Base-by-base conservation (phyloP, 352 stramenopile genomes). In the Phytophthora europaea region DNA sequence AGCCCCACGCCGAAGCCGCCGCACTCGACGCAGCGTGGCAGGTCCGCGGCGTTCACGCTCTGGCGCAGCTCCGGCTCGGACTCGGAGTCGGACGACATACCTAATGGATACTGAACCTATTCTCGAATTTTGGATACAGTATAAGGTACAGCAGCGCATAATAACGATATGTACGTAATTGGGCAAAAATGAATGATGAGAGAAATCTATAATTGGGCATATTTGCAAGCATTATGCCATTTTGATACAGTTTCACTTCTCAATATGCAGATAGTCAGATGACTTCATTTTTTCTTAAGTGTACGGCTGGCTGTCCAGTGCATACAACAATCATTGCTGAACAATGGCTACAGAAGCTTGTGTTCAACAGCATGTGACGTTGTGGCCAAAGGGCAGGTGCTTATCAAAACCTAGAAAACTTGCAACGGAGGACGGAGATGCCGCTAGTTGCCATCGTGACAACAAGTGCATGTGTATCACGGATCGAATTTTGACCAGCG, bases 1-100 rank as follows among this genome's bases (percentile, higher is more conserved):
- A 96, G 76, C 1, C 82, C 90, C 18, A 93, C 63, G 12, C 87
- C 90, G 63, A 80, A 89, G 48, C 87, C 90, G 22, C 84, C 87
- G 67, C 90, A 96, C 67, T 90, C 70, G 6, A 79, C 70, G 73
- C 89, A 96, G 62, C 81, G 81, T 22, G 85, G 82, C 65, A 89
- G 76, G n/a, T 88, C 78, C 2, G 58, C 56, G 28, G 22, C 38
- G 55, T 43, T 55, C 28, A 28, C 43, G 26, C 56, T 57, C 20
- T 9, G 8, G 28, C 23, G 38, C 31, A 18, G 31, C 50, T 53
- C n/a, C 36, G 75, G 48, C 23, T 65, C 64, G 22, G 26, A 45
- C 20, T 65, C 54, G 12, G 20, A 60, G 23, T 78, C 65, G 18
- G 43, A 64, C 55, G 56, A 38, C 60, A 74, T 74, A 2, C 9